Conservation (phyloP, 805 yeast species). For the Saccharomycopsis selenospora region DNA sequence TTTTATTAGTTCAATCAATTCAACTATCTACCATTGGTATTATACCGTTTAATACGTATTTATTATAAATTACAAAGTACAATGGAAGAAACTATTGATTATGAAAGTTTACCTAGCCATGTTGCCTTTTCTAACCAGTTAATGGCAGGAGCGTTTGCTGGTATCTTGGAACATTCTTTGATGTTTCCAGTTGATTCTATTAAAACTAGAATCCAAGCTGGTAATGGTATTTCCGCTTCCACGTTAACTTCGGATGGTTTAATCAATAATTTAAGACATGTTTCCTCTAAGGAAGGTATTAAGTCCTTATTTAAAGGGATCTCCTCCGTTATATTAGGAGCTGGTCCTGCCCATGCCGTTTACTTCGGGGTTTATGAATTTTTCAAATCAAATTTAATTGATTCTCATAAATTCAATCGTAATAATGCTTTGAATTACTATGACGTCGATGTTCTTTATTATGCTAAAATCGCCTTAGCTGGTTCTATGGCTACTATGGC, state of each 20-base stretch:
- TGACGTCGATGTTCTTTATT: conserved; percentile 4
- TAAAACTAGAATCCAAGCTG: conserved; percentile 88
- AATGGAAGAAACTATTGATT: conserved; percentile 51
- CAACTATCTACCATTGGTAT: too few relatives aligned
- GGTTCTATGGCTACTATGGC: conserved; percentile 89
- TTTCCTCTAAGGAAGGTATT: conserved; percentile 85
- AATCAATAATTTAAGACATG: conserved; percentile 60
- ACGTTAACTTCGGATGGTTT: conserved; percentile 35
- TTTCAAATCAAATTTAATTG: conserved; percentile 46
- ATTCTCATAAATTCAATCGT: conserved; percentile 29
- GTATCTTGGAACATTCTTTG: conserved; percentile 95
- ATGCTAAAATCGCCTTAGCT: conserved; percentile 40
- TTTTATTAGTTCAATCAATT: too few relatives aligned
- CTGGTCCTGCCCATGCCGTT: conserved; percentile 99
- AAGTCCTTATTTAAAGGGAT: conserved; percentile 90
- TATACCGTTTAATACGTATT: too few relatives aligned
- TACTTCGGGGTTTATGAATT: conserved; percentile 92
- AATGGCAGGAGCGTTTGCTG: conserved; percentile 96
- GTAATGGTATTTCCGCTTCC: conserved; percentile 14
- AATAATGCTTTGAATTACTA: conserved; percentile 58
- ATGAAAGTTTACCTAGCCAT: conserved; percentile 84
- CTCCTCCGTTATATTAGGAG: conserved; percentile 84
- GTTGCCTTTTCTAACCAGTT: conserved; percentile 79
- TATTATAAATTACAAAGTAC: too few relatives aligned
- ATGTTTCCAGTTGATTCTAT: conserved; percentile 97